Base-by-base conservation (phyloP, 225 moss, liverwort and hornwort species). In the Sphagnum tenellum region DNA sequence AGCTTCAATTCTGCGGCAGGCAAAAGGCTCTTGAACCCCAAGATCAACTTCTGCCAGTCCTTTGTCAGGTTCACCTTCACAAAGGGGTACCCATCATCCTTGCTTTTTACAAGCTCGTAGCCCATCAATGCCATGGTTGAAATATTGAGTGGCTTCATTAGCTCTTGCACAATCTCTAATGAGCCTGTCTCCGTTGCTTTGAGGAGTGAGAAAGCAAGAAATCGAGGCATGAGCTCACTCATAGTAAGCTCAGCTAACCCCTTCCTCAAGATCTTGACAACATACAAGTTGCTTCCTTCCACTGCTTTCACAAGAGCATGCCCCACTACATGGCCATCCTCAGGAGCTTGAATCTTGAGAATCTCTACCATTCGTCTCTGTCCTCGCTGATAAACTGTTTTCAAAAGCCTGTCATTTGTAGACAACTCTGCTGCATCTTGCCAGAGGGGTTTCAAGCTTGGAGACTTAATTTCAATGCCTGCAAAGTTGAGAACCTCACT, bases 301-400 rank as follows among this genome's bases (percentile, higher is more conserved):
- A 70, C 62, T 2, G 77, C 83, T n/a, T 79, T 64, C 77, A 70
- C 59, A 48, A 83, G 75, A 44, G 83, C 83, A 9, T 83, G 80
- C 4, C 79, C 83, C 4, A 80, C 83, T 2, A 75, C 72, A 0
- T 80, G 72, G 44, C 83, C 83, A 0, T 80, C 83, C 9, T 56
- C 56, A 2, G 62, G 48, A 2, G 46, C 70, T 47, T 80, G 70
- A 10, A 83, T 56, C 0, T 77, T 72, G 4, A 79, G 65, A 3
- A 57, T 67, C 4, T 63, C 11, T 7, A 60, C 58, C 79, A 83
- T 79, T 9, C 51, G 69, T 44, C 57, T 57, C 49, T 61, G 72
- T 7, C 74, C 75, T 4, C 70, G 74, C 74, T 53, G 79, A 77
- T 2, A 71, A 62, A 3, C 74, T 5, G 47, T 73, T 66, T 3